A percentile compares a stretch with the other conserved stretches of the same genome.
These are phyloP conservation scores for Cladosporium sp. DNA, from an alignment of 2,329 filamentous ascomycete genomes.

Conservation along the genomic window DNA sequence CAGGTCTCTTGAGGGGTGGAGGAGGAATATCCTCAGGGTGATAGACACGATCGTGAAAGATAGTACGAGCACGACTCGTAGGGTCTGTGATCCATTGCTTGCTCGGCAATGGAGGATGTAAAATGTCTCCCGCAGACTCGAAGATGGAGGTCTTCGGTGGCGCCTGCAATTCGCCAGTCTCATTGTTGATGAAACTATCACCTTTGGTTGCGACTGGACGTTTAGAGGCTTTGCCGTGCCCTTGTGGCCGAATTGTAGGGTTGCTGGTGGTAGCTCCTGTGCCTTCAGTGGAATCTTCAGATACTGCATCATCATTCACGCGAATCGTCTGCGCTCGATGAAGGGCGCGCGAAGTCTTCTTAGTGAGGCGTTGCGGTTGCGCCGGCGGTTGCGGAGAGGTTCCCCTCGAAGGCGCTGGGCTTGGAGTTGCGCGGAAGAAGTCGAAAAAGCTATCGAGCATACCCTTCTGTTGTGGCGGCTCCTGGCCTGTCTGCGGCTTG, in stretches of 20 bases:
- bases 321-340: constrained; percentile 68
- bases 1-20: constrained; percentile 53
- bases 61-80: constrained; percentile 74
- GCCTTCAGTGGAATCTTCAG: constrained; percentile 19
- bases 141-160: constrained; percentile 92
- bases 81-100: constrained; percentile 81
- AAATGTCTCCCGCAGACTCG: constrained; percentile 86
- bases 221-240: constrained; percentile 24
- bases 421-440: constrained; percentile 59
- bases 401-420: constrained; percentile 48
- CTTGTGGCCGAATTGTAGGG: constrained; percentile 27
- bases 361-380: constrained; percentile 11
- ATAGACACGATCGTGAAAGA: constrained; percentile 95
- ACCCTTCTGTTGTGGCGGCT: constrained; percentile 32
- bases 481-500: constrained; percentile 16
- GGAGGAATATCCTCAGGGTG: constrained; percentile 89
- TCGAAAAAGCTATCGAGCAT: constrained; percentile 59
- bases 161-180: constrained; percentile 41
- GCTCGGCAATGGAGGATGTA: constrained; percentile 83
- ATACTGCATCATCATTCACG: constrained; percentile 29
- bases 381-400: constrained; percentile 37
- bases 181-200: constrained; percentile 46
- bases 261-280: constrained; percentile 24
- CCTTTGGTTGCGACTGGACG: constrained; percentile 46
- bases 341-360: constrained; percentile 33